Percentiles rank a stretch among this genome's conserved stretches.
These are phyloP conservation scores for Penicillium flavigenum DNA, from an alignment of 495 filamentous ascomycete genomes.

Conservation along the genomic window DNA sequence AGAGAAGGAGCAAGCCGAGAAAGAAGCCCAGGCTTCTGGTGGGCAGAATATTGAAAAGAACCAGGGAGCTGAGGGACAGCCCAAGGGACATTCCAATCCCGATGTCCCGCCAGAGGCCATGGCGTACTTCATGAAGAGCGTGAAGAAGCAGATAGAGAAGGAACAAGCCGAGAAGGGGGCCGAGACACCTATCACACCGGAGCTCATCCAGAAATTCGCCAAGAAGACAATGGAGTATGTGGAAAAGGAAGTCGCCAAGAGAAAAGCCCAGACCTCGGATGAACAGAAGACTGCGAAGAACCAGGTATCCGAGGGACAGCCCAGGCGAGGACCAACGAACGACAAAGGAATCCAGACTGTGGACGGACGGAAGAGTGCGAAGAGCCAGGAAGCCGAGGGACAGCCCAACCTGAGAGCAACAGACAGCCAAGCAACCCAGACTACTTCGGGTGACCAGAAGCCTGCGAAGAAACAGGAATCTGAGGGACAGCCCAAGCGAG, in stretches of 20 bases:
- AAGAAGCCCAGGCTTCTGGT: not conserved
- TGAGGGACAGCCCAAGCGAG: not conserved
- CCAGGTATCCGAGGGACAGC: not conserved
- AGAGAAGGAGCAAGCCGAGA: not conserved
- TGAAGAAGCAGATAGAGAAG: no score
- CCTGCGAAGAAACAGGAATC: not conserved
- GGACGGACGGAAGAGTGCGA: not conserved
- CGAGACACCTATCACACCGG: no score
- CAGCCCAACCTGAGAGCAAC: not conserved
- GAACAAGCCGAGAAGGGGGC: no score
- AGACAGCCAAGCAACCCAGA: not conserved
- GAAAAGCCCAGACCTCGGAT: not conserved
- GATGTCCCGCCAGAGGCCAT: no score
- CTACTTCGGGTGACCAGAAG: not conserved
- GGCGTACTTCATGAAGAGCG: no score
- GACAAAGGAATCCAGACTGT: not conserved
- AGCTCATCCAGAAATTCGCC: no score
- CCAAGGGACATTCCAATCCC: no score
- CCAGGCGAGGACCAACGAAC: not conserved
- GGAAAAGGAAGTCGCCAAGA: no score
- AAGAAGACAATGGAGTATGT: no score
- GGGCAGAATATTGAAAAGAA: no score
- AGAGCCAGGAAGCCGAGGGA: not conserved
- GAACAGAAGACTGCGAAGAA: not conserved
- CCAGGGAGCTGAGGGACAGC: no score